These are phyloP conservation scores for Gossypium davidsonii DNA, from an alignment of 441 rosid genomes.

Conservation along the genomic window DNA sequence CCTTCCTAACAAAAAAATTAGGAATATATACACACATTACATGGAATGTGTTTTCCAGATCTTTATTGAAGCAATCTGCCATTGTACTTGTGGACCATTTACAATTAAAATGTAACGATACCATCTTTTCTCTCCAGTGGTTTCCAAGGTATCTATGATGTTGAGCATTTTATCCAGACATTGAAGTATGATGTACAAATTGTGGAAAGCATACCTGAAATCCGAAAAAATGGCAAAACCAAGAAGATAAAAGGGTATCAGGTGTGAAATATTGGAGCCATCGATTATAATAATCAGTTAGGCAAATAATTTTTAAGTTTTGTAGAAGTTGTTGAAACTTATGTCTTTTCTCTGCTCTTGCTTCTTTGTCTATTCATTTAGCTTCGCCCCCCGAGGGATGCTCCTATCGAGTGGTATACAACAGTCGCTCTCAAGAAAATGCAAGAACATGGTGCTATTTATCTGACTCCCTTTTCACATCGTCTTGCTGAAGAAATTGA, in stretches of 20 bases:
- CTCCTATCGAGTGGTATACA: constrained; percentile 78
- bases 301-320: background rate
- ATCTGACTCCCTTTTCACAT: constrained; percentile 94
- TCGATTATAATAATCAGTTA: background rate
- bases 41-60: background rate
- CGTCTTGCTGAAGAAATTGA: constrained; percentile 94
- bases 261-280: constrained; percentile 47
- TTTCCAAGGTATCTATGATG: constrained; percentile 89
- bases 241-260: constrained; percentile 83
- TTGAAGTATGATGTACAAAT: constrained; percentile 74
- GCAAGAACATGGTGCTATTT: constrained; percentile 92
- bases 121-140: constrained; percentile 49
- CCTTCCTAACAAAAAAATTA: background rate
- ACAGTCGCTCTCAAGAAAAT: constrained; percentile 75
- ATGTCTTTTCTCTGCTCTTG: background rate
- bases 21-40: background rate
- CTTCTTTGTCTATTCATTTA: constrained; percentile 22
- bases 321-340: constrained; percentile 11
- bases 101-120: constrained; percentile 7
- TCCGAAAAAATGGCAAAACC: constrained; percentile 76
- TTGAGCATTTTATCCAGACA: constrained; percentile 76
- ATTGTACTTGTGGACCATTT: background rate
- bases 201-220: constrained; percentile 83
- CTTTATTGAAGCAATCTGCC: background rate
- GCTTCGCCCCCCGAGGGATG: constrained; percentile 92